Conservation (phyloP, 2,329 filamentous ascomycete genomes). For the Verticillium zaregamsianum region DNA sequence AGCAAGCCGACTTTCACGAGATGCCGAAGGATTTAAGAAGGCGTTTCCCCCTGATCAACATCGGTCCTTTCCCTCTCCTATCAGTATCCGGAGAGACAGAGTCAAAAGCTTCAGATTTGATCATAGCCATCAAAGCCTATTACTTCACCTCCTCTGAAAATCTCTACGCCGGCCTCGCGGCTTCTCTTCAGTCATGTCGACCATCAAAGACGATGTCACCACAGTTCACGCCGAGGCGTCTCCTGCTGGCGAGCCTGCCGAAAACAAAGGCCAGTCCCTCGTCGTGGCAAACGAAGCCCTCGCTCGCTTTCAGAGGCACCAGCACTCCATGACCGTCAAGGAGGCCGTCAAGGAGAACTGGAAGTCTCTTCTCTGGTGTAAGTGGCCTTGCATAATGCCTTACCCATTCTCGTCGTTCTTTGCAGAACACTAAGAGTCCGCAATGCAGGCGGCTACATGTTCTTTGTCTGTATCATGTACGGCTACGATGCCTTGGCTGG, state of each 20-base stretch:
- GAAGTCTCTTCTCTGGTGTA: background rate
- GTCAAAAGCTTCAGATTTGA: no score
- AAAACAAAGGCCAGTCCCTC: background rate
- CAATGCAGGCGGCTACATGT: slow-evolving; percentile 9
- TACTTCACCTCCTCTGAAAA: no score
- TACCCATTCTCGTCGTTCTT: no score
- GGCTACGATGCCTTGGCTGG: slow-evolving; percentile 29
- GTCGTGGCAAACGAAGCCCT: background rate
- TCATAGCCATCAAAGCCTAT: no score
- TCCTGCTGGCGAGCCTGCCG: background rate
- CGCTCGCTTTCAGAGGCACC: slow-evolving; percentile 6
- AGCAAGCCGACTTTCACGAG: no score
- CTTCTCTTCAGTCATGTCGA: no score
- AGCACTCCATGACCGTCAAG: slow-evolving; percentile 4
- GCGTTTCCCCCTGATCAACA: no score
- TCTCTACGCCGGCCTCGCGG: no score
- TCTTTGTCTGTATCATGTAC: slow-evolving; percentile 12
- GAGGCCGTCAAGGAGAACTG: slow-evolving; percentile 8
- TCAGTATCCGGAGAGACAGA: no score
- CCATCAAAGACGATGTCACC: no score
- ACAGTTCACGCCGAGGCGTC: background rate
- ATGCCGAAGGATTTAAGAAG: no score
- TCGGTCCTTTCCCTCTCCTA: no score
- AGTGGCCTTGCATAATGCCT: background rate
- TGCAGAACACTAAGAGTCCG: background rate